Evolutionary conservation across 495 filamentous ascomycete genomes (phyloP), one percentile per base, ranked within the genome.

Genomic region (Podospora fimiseda): DNA sequence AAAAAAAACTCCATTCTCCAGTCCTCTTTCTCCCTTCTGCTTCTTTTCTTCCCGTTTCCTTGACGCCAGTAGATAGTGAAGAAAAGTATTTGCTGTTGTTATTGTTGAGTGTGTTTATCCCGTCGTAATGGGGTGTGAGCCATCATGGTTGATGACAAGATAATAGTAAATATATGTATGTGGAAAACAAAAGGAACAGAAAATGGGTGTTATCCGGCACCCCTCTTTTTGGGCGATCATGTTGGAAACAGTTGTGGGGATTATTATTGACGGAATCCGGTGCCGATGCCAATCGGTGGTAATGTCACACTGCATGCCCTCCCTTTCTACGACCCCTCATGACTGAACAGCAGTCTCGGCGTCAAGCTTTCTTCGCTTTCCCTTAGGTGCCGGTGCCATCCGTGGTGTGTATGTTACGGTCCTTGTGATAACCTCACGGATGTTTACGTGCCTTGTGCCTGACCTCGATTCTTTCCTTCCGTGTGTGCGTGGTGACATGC

Each of bases 381-480:
- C 86, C 61, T 88, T 87, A 36, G 86, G 86, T 46, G 86, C 84
- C 14, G 84, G 83, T 11, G 72, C 77, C 81, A 86, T 84, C 50
- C 74, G 60, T 43, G 83, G 83, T 21, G 81, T 85, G 64, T 87
- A 87, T 6, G 86, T 89, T 44, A 89, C 85, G 14, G 86, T 89
- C 48, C 86, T 75, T 27, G 85, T 89, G 39, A 89, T 83, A 3
- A 88, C 83, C 63, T 89, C 83, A 21, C 81, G 71, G 48, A 87
- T 79, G 43, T 33, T 33, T 5, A 33, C 27, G 27, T 80, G 77
- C 30, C 76, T 71, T 52, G 80, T 71, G 55, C 70, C 79, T 13
- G 77, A 74, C 42, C 69, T 59, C 7, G 74, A 68, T 11, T 78
- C 65, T 56, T 76, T 78, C 57, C 63, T 63, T 24, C 41, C 23